Evolutionary conservation across 129 eudicot species (phyloP).

Genomic region (Tagetes erecta): DNA sequence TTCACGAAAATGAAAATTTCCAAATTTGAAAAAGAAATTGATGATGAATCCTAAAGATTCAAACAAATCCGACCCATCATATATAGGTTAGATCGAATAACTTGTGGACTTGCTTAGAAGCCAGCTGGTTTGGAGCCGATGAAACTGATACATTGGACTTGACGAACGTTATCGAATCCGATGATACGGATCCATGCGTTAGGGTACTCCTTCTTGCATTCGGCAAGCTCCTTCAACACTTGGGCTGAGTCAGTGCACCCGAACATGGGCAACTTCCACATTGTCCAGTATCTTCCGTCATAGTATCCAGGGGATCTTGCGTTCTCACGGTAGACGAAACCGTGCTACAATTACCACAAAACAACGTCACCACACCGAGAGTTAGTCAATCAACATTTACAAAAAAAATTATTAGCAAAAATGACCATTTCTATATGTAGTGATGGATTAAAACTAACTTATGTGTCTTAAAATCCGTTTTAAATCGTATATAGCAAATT

Average conservation of each 20-base stretch:
- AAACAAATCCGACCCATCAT: conserved; percentile 30
- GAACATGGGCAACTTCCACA: conserved; percentile 91
- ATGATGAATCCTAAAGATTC: conserved; percentile 32
- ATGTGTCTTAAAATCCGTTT: no score
- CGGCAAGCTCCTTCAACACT: conserved; percentile 48
- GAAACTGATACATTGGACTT: conserved; percentile 84
- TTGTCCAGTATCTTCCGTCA: conserved; percentile 85
- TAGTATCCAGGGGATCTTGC: conserved; percentile 61
- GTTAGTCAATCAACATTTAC: background rate
- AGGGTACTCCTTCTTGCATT: conserved; percentile 59
- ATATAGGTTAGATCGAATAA: conserved; percentile 19
- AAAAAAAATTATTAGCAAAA: no score
- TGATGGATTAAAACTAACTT: no score
- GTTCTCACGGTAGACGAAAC: conserved; percentile 63
- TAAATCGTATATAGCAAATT: no score
- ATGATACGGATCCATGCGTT: conserved; percentile 53
- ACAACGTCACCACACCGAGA: background rate
- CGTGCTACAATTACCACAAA: conserved; percentile 20
- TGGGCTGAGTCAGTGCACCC: conserved; percentile 69
- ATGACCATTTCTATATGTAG: no score
- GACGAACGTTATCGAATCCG: conserved; percentile 78
- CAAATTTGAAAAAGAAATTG: conserved; percentile 18
- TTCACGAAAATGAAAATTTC: background rate
- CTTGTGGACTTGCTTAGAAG: conserved; percentile 21
- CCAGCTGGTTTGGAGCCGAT: conserved; percentile 52